phyloP scores from a whole-genome alignment of 2,329 filamentous ascomycete genomes.

The Hypoxylon rubiginosum region DNA sequence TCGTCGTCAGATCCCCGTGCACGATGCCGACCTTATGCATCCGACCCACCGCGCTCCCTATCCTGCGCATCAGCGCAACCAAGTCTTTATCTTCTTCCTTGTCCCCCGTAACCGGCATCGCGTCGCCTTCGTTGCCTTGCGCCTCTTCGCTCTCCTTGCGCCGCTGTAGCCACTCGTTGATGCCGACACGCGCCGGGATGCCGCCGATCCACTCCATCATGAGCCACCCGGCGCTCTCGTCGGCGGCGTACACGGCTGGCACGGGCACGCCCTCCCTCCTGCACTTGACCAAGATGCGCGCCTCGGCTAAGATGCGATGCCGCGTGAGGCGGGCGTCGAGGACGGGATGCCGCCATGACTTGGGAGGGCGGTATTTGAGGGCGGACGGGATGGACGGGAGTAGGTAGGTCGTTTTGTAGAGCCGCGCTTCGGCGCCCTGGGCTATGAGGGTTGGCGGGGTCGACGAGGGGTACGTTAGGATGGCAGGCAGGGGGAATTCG shows the following conservation, averaged over 20 bases:
- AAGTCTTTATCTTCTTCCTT: slow-evolving; percentile 65
- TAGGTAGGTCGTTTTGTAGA: slow-evolving; percentile 90
- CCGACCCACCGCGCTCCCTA: slow-evolving; percentile 78
- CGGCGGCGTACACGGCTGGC: slow-evolving; percentile 81
- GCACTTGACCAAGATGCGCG: slow-evolving; percentile 84
- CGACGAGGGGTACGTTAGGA: slow-evolving; percentile 73
- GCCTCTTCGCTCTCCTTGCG: slow-evolving; percentile 56
- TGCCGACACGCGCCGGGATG: slow-evolving; percentile 74
- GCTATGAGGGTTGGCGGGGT: slow-evolving; percentile 78
- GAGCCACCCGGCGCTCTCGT: slow-evolving; percentile 77
- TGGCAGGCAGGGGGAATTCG: slow-evolving; percentile 69
- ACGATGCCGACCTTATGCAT: slow-evolving; percentile 89
- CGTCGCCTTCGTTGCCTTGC: slow-evolving; percentile 34
- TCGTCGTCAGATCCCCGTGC: slow-evolving; percentile 96
- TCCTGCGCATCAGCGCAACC: slow-evolving; percentile 73
- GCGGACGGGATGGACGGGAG: slow-evolving; percentile 76
- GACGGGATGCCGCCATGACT: slow-evolving; percentile 90
- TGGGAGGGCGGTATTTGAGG: slow-evolving; percentile 91
- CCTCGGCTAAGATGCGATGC: slow-evolving; percentile 89
- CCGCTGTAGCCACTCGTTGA: slow-evolving; percentile 76
- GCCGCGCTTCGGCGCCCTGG: slow-evolving; percentile 94
- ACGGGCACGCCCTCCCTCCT: slow-evolving; percentile 83
- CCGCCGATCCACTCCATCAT: slow-evolving; percentile 89
- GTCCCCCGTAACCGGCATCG: slow-evolving; percentile 44
- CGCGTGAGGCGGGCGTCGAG: slow-evolving; percentile 90